Conservation (phyloP, 1,139 yeast genomes). For the Hemisphaericaspora xylofermentans region DNA sequence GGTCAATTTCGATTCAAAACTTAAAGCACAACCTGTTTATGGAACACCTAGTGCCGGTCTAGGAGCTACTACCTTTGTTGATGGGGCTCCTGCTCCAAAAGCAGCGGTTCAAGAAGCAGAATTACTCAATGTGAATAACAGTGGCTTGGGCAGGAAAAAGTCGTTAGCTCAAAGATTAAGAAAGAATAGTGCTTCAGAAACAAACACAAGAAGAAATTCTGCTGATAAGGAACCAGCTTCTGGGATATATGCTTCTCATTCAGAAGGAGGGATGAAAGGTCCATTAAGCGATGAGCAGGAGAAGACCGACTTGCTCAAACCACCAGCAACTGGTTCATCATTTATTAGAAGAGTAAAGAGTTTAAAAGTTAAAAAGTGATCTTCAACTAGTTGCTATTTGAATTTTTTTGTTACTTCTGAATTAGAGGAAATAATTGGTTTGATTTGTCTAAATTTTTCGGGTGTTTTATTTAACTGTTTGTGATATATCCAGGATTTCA, state of each 20-base stretch:
- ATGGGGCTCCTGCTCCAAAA: conserved; percentile 92
- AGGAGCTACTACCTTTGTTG: conserved; percentile 89
- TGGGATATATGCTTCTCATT: conserved; percentile 10
- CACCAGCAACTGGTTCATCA: conserved; percentile 35
- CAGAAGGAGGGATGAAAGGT: conserved; percentile 18
- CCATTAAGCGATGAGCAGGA: conserved; percentile 13
- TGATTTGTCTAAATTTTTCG: neutral
- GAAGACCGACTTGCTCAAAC: conserved; percentile 32
- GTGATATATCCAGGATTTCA: neutral
- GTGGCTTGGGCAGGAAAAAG: conserved; percentile 67
- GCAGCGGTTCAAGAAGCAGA: conserved; percentile 26
- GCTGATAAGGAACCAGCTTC: conserved; percentile 24
- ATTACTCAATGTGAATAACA: conserved; percentile 24
- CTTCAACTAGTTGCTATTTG: neutral
- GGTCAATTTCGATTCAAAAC: conserved; percentile 67
- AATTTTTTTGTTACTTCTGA: neutral
- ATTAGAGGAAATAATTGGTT: neutral
- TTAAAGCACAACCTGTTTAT: conserved; percentile 71
- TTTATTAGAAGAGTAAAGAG: conserved; percentile 84
- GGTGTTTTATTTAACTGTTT: neutral
- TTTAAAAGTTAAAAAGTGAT: conserved; percentile 63
- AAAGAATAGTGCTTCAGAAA: conserved; percentile 37
- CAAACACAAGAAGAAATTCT: conserved; percentile 37
- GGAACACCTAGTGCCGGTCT: conserved; percentile 85
- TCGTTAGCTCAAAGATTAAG: conserved; percentile 69